Base-by-base conservation (phyloP, 495 filamentous ascomycete species). In the Neurospora sp. region DNA sequence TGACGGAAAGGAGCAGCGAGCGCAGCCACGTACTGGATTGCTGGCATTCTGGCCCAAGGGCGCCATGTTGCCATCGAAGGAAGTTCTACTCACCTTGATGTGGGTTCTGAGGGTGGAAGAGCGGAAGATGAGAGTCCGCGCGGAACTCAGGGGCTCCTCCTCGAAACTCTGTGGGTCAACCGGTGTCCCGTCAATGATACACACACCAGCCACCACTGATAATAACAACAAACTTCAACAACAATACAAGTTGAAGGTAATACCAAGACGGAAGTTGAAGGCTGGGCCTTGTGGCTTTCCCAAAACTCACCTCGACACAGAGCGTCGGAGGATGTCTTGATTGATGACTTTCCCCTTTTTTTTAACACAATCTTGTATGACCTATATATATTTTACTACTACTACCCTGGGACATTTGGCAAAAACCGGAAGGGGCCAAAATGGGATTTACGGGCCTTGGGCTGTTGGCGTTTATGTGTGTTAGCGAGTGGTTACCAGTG, bases 21-120 rank as follows among this genome's bases (percentile, higher is more conserved):
- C 78, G 78, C 77, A 73, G 78, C 73, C 73, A 54, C 70, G 73
- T 76, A 77, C 81, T 77, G 78, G 80, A 31, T 66, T 66, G 80
- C 80, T 74, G 78, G 78, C 76, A 72, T 79, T 73, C 43, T 85
- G 84, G 81, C 82, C 79, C 76, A 75, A 78, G 69, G 81, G 82
- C 79, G 77, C 82, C 79, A 74, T 79, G 76, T 77, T 84, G 77
- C 86, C 87, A 79, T 86, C 86, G 72, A 82, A 82, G 73, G 86
- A 87, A 80, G 79, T 81, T 76, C 78, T 88, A 72, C 83, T 87
- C 80, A 85, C 86, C 39, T 73, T 88, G 72, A 71, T 85, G 75
- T 88, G 87, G 86, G 83, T 82, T 72, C 81, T 86, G 71, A 79
- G 77, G 75, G 81, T 86, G 77, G 83, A 86, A 76, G 80, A 85